Evolutionary conservation across 1,284 basidiomycete species (phyloP).

Genomic region (Phellopilus nigrolimitatus): DNA sequence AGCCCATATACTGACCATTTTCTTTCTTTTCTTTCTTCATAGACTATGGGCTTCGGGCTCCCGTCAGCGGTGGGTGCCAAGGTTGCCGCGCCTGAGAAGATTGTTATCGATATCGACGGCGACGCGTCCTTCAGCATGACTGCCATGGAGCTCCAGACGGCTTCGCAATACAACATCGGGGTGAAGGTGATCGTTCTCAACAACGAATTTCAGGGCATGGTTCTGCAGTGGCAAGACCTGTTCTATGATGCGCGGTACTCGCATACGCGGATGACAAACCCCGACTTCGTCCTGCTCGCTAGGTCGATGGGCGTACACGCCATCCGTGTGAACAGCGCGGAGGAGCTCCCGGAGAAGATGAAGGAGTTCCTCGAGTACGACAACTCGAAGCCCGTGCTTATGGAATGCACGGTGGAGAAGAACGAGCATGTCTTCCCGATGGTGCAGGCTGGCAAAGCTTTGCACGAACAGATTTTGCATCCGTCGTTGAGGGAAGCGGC

Average conservation of each 20-base stretch:
- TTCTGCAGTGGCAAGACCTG: constrained; percentile 98
- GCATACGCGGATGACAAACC: constrained; percentile 92
- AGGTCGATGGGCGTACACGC: constrained; percentile 90
- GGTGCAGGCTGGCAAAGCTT: constrained; percentile 85
- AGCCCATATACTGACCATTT: constrained; percentile 18
- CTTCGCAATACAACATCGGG: constrained; percentile 87
- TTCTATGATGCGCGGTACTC: constrained; percentile 96
- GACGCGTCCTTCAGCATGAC: constrained; percentile 99
- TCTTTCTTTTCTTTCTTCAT: constrained; percentile 15
- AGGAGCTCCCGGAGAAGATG: constrained; percentile 91
- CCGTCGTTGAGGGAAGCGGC: constrained; percentile 34
- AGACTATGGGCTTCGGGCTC: constrained; percentile 98
- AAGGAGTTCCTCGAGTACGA: constrained; percentile 98
- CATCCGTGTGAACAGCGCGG: constrained; percentile 66
- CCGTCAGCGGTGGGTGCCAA: constrained; percentile 95
- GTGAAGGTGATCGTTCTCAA: constrained; percentile 90
- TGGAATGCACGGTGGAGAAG: constrained; percentile 86
- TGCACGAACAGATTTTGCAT: constrained; percentile 83
- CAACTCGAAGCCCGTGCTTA: constrained; percentile 77
- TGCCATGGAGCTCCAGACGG: constrained; percentile 97
- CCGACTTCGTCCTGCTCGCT: constrained; percentile 88
- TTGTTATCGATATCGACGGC: constrained; percentile 94
- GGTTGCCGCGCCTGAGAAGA: constrained; percentile 91
- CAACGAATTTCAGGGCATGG: constrained; percentile 98
- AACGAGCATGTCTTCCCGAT: constrained; percentile 96